A percentile compares a stretch with the other conserved stretches of the same genome.
Evolutionary conservation across 2,329 filamentous ascomycete species (phyloP).

Genomic region (Penicillium digitatum): DNA sequence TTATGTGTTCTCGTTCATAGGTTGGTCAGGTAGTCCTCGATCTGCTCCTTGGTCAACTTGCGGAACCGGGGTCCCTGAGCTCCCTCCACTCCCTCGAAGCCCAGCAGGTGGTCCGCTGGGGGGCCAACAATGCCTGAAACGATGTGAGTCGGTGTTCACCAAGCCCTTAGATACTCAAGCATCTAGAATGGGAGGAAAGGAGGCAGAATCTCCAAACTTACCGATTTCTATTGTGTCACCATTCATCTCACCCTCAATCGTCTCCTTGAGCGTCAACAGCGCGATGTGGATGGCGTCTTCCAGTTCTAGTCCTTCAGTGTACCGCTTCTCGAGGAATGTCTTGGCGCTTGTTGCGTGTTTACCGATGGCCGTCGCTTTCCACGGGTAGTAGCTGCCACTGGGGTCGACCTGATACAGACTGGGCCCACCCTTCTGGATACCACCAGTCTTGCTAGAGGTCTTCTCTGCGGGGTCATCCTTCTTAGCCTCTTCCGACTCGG

Average conservation of each 20-base stretch:
- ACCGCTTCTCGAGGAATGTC: slow-evolving; percentile 98
- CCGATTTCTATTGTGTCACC: slow-evolving; percentile 98
- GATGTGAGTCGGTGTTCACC: slow-evolving; percentile 2
- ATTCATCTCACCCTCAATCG: slow-evolving; percentile 99
- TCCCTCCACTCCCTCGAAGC: slow-evolving; percentile 57
- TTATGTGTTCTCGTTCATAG: slow-evolving; percentile 56
- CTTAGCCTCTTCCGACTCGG: slow-evolving; percentile 66
- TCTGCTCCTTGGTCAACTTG: slow-evolving; percentile 90
- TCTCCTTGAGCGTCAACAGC: slow-evolving; percentile 94
- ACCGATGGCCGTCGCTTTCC: slow-evolving; percentile 98
- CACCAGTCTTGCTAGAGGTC: slow-evolving; percentile 80
- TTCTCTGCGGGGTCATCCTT: slow-evolving; percentile 59
- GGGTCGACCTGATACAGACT: slow-evolving; percentile 99
- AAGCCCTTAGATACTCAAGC: not conserved
- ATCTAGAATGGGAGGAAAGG: not conserved
- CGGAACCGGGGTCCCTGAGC: slow-evolving; percentile 44
- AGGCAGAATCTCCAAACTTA: slow-evolving; percentile 43
- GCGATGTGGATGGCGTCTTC: slow-evolving; percentile 99
- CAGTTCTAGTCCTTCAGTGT: slow-evolving; percentile 92
- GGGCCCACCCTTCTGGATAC: slow-evolving; percentile 90
- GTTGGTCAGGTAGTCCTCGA: slow-evolving; percentile 99
- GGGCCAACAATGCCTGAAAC: slow-evolving; percentile 84
- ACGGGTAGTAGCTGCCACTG: slow-evolving; percentile 97
- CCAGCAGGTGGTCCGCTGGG: slow-evolving; percentile 86
- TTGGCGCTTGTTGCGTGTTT: slow-evolving; percentile 98